Conservation (phyloP, 345 rosid genomes). For the Euphorbia lathyris region DNA sequence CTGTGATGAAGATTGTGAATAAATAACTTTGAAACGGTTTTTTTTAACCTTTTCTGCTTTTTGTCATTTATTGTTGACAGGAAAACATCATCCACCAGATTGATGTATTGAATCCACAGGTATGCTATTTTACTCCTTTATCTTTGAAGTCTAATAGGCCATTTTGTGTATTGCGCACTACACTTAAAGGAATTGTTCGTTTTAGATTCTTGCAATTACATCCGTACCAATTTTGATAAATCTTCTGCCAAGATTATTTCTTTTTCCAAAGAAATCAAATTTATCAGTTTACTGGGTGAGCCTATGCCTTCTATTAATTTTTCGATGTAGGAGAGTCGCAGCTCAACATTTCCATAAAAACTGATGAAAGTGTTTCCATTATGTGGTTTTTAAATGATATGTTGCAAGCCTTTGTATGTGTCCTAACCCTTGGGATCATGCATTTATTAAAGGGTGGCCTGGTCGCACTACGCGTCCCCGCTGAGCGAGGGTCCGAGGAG, state of each 20-base stretch:
- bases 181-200: background rate
- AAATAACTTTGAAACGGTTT: background rate
- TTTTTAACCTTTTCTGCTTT: slow-evolving; percentile 5
- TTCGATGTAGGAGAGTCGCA: background rate
- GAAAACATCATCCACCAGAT: slow-evolving; percentile 56
- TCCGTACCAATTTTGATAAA: too few species aligned
- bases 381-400: background rate
- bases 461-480: too few species aligned
- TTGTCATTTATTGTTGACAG: slow-evolving; percentile 31
- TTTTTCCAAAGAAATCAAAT: background rate
- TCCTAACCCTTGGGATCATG: too few species aligned
- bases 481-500: too few species aligned
- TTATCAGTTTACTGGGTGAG: background rate
- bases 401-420: too few species aligned
- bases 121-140: slow-evolving; percentile 26
- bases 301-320: background rate
- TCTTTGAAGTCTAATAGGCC: background rate
- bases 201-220: background rate
- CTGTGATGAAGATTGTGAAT: background rate
- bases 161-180: too few species aligned
- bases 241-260: background rate
- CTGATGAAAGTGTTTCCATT: background rate
- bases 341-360: too few species aligned
- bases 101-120: slow-evolving; percentile 91
- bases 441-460: too few species aligned